Evolutionary conservation across 352 stramenopile species (phyloP).

Genomic region (Globisporangium camurandrum): DNA sequence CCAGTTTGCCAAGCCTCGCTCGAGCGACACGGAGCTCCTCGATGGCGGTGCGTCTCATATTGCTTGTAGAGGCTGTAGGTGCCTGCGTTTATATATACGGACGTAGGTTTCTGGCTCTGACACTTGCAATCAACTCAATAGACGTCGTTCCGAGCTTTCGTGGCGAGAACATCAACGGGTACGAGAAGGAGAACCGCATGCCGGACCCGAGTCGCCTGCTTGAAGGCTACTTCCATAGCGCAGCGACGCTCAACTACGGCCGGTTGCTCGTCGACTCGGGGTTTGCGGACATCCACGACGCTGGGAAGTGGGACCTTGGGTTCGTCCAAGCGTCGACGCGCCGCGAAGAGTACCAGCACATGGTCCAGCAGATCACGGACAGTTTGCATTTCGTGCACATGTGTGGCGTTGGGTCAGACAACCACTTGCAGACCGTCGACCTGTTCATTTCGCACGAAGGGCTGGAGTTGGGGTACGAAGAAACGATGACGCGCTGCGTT

Average conservation of each 20-base stretch:
- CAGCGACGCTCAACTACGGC: constrained; percentile 97
- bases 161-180: constrained; percentile 97
- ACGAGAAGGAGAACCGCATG: constrained; percentile 87
- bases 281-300: constrained; percentile 95
- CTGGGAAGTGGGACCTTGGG: constrained; percentile 97
- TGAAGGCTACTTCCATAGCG: constrained; percentile 96
- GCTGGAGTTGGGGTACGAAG: constrained; percentile 96
- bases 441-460: constrained; percentile 99
- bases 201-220: constrained; percentile 94
- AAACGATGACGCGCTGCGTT: constrained; percentile 95
- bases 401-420: constrained; percentile 91
- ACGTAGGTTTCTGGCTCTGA: no score
- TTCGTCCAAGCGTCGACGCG: constrained; percentile 96
- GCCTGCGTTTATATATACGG: no score
- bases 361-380: constrained; percentile 96
- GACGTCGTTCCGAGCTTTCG: constrained; percentile 94
- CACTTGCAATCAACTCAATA: no score
- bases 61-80: neutral
- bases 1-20: constrained; percentile 98
- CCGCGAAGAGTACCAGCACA: constrained; percentile 91
- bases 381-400: constrained; percentile 94
- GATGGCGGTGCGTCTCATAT: constrained; percentile 56
- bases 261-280: constrained; percentile 92
- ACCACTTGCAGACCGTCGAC: constrained; percentile 91
- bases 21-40: constrained; percentile 90